phyloP scores from a whole-genome alignment of 78 protist species.

The Speleostelium caveatum region DNA sequence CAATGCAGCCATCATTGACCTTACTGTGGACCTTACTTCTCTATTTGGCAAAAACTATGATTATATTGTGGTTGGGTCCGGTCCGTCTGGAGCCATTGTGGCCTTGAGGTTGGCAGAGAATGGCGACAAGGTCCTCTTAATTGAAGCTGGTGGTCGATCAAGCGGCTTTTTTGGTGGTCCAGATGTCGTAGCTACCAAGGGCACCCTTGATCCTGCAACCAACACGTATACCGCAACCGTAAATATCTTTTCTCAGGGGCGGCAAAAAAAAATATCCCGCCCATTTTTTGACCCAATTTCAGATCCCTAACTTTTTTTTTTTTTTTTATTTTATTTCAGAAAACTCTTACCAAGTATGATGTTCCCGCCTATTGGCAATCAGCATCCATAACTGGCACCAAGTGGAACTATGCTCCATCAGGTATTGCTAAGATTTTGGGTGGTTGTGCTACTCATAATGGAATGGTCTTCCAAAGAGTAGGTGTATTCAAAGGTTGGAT shows the following conservation, averaged over 20 bases:
- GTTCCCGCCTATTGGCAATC: slow-evolving; percentile 43
- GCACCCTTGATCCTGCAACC: slow-evolving; percentile 1
- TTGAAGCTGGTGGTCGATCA: slow-evolving; percentile 63
- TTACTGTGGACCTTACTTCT: no score
- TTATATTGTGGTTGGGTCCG: slow-evolving; percentile 51
- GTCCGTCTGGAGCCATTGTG: slow-evolving; percentile 48
- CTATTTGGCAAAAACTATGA: slow-evolving; percentile 44
- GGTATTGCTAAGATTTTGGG: slow-evolving; percentile 53
- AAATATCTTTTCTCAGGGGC: no score
- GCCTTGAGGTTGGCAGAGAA: slow-evolving; percentile 40
- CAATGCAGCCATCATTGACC: no score
- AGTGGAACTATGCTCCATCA: slow-evolving; percentile 28
- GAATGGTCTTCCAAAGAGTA: slow-evolving; percentile 38
- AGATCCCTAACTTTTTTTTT: no score
- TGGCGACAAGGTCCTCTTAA: slow-evolving; percentile 13
- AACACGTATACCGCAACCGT: slow-evolving; percentile 31
- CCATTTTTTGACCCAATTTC: no score
- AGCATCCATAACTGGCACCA: slow-evolving; percentile 25
- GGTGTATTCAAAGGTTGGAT: no score
- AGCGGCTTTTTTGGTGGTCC: slow-evolving; percentile 14
- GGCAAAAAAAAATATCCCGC: no score
- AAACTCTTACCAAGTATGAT: slow-evolving; percentile 64
- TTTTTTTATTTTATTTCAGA: no score
- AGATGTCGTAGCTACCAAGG: slow-evolving; percentile 48
- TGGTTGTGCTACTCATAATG: slow-evolving; percentile 64